Evolutionary conservation across 73 alveolate species (phyloP).

Genomic region (Paramecium sexaurelia): DNA sequence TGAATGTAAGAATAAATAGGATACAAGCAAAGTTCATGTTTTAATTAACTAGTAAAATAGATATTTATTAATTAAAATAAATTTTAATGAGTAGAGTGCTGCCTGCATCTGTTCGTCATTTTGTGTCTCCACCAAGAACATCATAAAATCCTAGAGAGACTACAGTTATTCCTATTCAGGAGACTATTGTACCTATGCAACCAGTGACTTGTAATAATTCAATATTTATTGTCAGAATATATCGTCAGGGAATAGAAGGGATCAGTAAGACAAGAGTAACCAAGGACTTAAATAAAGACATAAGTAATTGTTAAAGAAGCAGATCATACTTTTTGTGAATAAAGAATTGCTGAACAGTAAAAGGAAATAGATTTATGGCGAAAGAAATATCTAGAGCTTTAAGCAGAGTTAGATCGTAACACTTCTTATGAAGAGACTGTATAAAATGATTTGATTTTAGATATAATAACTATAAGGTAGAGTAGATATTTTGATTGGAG

Average conservation of each 20-base stretch:
- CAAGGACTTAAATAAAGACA: background rate
- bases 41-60: background rate
- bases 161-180: constrained; percentile 29
- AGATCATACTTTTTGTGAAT: constrained; percentile 50
- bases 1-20: too few species aligned
- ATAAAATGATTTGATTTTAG: background rate
- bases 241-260: constrained; percentile 23
- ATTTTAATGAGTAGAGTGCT: constrained; percentile 46
- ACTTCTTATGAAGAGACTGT: constrained; percentile 35
- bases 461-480: background rate
- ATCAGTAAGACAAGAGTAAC: background rate
- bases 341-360: constrained; percentile 1
- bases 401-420: constrained; percentile 43
- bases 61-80: constrained; percentile 28
- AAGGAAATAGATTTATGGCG: constrained; percentile 26
- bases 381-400: constrained; percentile 34
- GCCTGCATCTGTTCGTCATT: constrained; percentile 36
- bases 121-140: constrained; percentile 56
- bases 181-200: constrained; percentile 40
- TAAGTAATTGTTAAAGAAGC: constrained; percentile 39
- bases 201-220: constrained; percentile 1
- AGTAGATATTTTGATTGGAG: constrained; percentile 27
- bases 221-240: background rate
- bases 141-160: constrained; percentile 40
- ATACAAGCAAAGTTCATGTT: background rate